phyloP scores from a whole-genome alignment of 176 grass and related monocot genomes.

The Carex myosuroides region DNA sequence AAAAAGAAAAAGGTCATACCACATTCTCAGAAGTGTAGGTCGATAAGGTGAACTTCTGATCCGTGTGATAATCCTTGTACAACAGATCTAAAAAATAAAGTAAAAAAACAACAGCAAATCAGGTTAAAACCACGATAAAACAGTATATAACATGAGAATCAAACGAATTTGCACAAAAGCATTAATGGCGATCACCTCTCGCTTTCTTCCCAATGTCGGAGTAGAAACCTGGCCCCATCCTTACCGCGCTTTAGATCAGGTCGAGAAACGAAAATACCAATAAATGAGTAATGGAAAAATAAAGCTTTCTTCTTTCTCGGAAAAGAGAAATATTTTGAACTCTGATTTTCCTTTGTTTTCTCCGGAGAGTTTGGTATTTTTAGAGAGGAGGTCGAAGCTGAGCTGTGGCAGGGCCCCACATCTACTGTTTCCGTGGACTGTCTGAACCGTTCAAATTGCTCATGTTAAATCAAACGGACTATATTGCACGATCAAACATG shows the following conservation, averaged over 20 bases:
- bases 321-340: background rate
- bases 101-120: background rate
- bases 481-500: background rate
- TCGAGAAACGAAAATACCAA: background rate
- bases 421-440: background rate
- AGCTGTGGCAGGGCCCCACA: background rate
- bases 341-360: background rate
- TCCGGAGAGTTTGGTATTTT: background rate
- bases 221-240: conserved; percentile 71
- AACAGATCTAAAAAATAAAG: conserved; percentile 51
- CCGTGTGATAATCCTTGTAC: conserved; percentile 69
- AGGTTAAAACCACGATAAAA: background rate
- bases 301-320: background rate
- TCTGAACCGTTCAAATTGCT: background rate
- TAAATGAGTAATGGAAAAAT: background rate
- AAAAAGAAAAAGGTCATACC: conserved; percentile 35
- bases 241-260: background rate
- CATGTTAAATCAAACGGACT: background rate
- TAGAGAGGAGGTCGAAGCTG: conserved; percentile 1
- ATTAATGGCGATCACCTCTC: conserved; percentile 35
- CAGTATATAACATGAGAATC: background rate
- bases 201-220: conserved; percentile 75
- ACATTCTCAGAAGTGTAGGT: conserved; percentile 60
- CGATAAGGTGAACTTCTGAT: conserved; percentile 72
- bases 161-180: background rate